Evolutionary conservation across 352 stramenopile species (phyloP).

Genomic region (Phytophthora rubi): DNA sequence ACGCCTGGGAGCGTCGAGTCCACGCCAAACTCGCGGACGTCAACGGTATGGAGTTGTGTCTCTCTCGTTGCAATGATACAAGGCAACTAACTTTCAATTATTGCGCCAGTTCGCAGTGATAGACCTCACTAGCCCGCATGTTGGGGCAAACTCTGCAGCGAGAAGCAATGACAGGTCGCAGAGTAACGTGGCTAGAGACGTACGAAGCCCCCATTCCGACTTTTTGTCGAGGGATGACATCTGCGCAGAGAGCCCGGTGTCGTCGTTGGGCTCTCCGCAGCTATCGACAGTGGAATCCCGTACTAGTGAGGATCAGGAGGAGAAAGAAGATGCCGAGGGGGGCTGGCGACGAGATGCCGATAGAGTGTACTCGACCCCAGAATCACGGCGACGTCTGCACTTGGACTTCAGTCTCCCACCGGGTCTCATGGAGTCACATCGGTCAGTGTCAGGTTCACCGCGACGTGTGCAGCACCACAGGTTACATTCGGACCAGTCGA

Average conservation of each 20-base stretch:
- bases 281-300: slow-evolving; percentile 6
- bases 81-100: slow-evolving; percentile 12
- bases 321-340: slow-evolving; percentile 22
- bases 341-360: slow-evolving; percentile 19
- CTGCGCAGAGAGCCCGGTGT: slow-evolving; percentile 62
- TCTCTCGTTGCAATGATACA: slow-evolving; percentile 1
- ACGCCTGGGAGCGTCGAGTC: slow-evolving; percentile 10
- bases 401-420: slow-evolving; percentile 45
- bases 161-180: slow-evolving; percentile 15
- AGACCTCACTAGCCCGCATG: slow-evolving; percentile 62
- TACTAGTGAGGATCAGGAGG: slow-evolving; percentile 32
- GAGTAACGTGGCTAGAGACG: slow-evolving; percentile 13
- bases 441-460: slow-evolving; percentile 15
- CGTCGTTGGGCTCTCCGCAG: slow-evolving; percentile 29
- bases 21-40: slow-evolving; percentile 22
- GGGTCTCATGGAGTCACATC: slow-evolving; percentile 16
- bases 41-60: slow-evolving; percentile 21
- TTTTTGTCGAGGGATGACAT: slow-evolving; percentile 46
- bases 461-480: slow-evolving; percentile 10
- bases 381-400: slow-evolving; percentile 36
- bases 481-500: slow-evolving; percentile 17
- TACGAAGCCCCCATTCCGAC: slow-evolving; percentile 1
- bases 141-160: not conserved
- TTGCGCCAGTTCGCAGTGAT: slow-evolving; percentile 45
- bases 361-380: slow-evolving; percentile 13